These are phyloP conservation scores for Megacollybia marginata DNA, from an alignment of 768 basidiomycete genomes.

Conservation along the genomic window DNA sequence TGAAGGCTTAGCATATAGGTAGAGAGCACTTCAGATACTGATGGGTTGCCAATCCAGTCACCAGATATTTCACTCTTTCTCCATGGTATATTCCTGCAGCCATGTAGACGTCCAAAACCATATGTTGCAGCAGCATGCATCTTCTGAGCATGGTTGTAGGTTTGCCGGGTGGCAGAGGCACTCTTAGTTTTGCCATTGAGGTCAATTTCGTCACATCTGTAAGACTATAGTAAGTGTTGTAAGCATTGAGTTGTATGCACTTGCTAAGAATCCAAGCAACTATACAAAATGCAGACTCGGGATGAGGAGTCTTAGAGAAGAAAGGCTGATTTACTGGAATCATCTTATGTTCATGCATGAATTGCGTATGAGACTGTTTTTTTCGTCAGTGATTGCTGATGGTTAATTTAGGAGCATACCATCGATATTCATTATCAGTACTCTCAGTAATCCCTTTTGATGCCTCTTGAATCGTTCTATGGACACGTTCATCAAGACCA, in stretches of 20 bases:
- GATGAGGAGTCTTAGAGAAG: conserved; percentile 10
- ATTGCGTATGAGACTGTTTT: conserved; percentile 12
- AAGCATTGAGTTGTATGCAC: background rate
- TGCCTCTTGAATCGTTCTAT: conserved; percentile 4
- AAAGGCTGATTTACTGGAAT: conserved; percentile 9
- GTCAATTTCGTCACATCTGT: conserved; percentile 9
- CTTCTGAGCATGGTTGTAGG: conserved; percentile 9
- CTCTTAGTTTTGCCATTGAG: conserved; percentile 5
- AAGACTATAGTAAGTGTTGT: background rate
- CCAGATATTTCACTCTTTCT: conserved; percentile 5
- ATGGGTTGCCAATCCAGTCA: conserved; percentile 11
- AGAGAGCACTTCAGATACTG: conserved; percentile 10
- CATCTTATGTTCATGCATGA: conserved; percentile 9
- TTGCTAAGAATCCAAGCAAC: conserved; percentile 9
- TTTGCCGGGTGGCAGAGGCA: background rate
- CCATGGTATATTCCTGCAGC: conserved; percentile 8
- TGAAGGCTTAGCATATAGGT: conserved; percentile 11
- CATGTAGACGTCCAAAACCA: conserved; percentile 5
- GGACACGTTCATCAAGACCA: background rate
- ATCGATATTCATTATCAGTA: conserved; percentile 20
- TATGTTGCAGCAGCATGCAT: conserved; percentile 4
- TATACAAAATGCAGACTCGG: conserved; percentile 8
- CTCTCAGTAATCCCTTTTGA: conserved; percentile 23
- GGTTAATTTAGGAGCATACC: conserved; percentile 11
- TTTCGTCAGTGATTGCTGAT: background rate